Percentiles rank a stretch among this genome's conserved stretches.
These are phyloP conservation scores for Colletotrichum echinochloae DNA, from an alignment of 2,329 filamentous ascomycete genomes.

Conservation along the genomic window DNA sequence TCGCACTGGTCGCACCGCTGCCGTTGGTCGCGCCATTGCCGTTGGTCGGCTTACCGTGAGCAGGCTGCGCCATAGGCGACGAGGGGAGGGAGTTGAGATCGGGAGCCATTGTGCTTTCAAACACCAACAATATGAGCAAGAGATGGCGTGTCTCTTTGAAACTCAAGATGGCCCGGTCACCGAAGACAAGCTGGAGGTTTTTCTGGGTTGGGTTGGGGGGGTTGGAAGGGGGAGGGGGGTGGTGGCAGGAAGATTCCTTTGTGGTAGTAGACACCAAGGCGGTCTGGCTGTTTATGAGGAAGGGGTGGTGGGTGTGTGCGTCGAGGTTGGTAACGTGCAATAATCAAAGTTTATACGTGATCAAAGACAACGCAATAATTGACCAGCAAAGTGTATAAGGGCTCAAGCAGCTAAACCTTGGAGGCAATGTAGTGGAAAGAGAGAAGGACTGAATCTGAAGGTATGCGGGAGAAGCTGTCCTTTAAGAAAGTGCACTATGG, in stretches of 20 bases:
- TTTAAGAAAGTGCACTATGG: constrained; percentile 35
- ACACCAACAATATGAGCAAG: constrained; percentile 15
- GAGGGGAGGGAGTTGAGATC: constrained; percentile 79
- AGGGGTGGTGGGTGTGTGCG: constrained; percentile 1
- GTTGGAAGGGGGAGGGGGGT: too few relatives aligned
- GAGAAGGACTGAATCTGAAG: neutral
- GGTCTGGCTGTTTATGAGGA: constrained; percentile 17
- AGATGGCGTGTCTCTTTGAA: neutral
- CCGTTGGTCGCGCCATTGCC: constrained; percentile 39
- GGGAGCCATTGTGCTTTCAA: constrained; percentile 68
- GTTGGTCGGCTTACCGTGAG: constrained; percentile 39
- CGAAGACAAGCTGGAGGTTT: neutral
- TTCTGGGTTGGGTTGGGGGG: neutral
- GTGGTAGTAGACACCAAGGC: constrained; percentile 1
- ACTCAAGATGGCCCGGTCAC: neutral
- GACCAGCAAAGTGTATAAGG: constrained; percentile 11
- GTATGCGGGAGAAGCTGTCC: constrained; percentile 28
- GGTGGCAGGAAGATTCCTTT: neutral
- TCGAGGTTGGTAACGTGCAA: constrained; percentile 10
- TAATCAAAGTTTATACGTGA: constrained; percentile 27
- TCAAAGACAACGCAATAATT: constrained; percentile 3
- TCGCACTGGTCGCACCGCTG: constrained; percentile 43
- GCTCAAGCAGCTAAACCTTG: constrained; percentile 12
- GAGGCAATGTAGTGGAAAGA: constrained; percentile 6
- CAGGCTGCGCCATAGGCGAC: constrained; percentile 56